These are phyloP conservation scores for Camellia japonica DNA, from an alignment of 148 eudicot species.

Conservation along the genomic window DNA sequence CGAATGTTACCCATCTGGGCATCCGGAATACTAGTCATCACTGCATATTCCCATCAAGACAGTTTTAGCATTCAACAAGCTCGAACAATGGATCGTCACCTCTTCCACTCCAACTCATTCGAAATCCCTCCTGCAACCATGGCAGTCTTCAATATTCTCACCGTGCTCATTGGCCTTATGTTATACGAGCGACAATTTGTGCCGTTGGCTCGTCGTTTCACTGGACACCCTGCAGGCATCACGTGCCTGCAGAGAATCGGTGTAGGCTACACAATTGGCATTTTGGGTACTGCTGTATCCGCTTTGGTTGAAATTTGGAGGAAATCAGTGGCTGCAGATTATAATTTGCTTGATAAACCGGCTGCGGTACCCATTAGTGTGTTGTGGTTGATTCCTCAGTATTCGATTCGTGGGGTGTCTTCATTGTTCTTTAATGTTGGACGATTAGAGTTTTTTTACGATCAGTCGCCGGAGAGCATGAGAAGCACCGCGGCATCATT, in stretches of 20 bases:
- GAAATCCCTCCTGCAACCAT: no score
- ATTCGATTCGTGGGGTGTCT: constrained; percentile 40
- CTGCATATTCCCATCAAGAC: no score
- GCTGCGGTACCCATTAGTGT: constrained; percentile 46
- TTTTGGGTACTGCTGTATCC: constrained; percentile 36
- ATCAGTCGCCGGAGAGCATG: neutral
- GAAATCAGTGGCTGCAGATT: constrained; percentile 34
- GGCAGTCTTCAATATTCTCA: constrained; percentile 34
- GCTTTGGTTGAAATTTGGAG: constrained; percentile 49
- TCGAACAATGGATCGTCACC: no score
- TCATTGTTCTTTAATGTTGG: constrained; percentile 46
- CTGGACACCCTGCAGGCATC: neutral
- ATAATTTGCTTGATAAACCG: constrained; percentile 37
- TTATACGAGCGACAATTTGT: constrained; percentile 45
- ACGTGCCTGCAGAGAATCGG: constrained; percentile 30
- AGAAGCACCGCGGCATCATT: constrained; percentile 20
- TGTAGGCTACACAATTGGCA: constrained; percentile 38
- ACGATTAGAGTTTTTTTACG: constrained; percentile 52
- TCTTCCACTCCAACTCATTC: no score
- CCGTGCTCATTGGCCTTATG: constrained; percentile 31
- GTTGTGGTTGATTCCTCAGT: constrained; percentile 58
- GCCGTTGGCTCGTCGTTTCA: constrained; percentile 44
- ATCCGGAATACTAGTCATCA: no score
- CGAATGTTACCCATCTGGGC: no score
- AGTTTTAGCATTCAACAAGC: no score